Evolutionary conservation across 192 early-diverging fungal genomes (phyloP), one percentile per base, ranked within the genome.

Genomic region (Umbelopsis vinacea): DNA sequence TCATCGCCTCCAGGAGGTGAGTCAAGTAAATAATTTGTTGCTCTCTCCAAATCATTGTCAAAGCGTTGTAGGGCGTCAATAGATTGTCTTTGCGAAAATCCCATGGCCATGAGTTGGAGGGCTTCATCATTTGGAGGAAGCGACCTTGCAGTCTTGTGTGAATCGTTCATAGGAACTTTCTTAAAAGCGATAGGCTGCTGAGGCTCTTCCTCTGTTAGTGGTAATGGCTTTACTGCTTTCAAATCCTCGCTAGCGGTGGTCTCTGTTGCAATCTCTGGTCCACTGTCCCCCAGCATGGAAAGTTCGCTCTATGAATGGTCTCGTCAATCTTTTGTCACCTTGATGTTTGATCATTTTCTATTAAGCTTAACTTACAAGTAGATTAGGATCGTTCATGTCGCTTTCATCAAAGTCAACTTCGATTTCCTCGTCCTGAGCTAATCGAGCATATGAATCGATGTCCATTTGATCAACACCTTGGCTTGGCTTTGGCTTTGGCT

Each of bases 1-100:
- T 37, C 21, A 29, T 66, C 46, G 14, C 46, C 37, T 45, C 17
- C 21, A 17, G 15, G 23, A 7, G 66, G 47, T 35, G 40, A 38
- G 77, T 92, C 91, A 52, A 94, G 78, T 29, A 94, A 79, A 72
- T 90, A 90, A 75, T 94, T 92, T 68, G 90, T 87, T 0, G 92
- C 92, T 77, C 88, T 86, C 68, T 89, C 84, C 19, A 90, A 78
- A 76, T 94, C 89, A 70, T 92, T 84, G 52, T 92, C 90, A 73
- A 85, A 89, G 81, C 83, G 88, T 45, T 88, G 84, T 37, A 94
- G 79, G 2, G 92, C 91, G 17, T 86, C 83, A 45, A 85, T 81
- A 21, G 90, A 90, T 76, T 92, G 90, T 6, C 85, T 76, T 22
- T 82, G 81, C 9, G 87, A 83, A 73, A 94, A 94, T 1, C 92